phyloP scores from a whole-genome alignment of 2,329 filamentous ascomycete genomes.

The Epichloe sylvatica region DNA sequence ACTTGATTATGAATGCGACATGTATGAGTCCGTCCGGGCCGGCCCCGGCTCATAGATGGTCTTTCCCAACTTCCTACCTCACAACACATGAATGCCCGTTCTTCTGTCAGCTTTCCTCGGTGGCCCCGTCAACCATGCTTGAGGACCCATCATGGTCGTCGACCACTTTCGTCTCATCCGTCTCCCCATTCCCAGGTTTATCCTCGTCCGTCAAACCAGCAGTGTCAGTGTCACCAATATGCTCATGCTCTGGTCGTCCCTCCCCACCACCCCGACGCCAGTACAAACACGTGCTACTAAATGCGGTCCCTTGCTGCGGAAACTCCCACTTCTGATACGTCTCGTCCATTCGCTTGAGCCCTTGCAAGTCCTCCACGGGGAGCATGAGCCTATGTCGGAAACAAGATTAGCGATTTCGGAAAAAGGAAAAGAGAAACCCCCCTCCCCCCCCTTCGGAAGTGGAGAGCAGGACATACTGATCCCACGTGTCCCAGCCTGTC shows the following conservation, averaged over 20 bases:
- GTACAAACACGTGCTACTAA: slow-evolving; percentile 12
- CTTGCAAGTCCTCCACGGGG: neutral
- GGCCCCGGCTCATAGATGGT: too few relatives aligned
- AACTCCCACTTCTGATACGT: slow-evolving; percentile 8
- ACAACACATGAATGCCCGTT: too few relatives aligned
- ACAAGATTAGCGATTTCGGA: neutral
- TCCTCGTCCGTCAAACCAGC: neutral
- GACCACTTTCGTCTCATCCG: neutral
- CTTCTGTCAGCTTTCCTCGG: neutral
- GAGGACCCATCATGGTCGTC: neutral
- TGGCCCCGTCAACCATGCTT: neutral
- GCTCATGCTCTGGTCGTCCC: neutral
- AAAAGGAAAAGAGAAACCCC: fast-evolving
- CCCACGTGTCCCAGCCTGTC: slow-evolving; percentile 37
- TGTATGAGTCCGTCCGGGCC: too few relatives aligned
- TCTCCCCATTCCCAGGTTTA: neutral
- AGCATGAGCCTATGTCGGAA: neutral
- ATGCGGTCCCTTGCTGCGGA: slow-evolving; percentile 9
- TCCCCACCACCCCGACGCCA: slow-evolving; percentile 4
- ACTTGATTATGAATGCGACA: too few relatives aligned
- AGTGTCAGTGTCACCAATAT: neutral
- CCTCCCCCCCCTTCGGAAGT: too few relatives aligned
- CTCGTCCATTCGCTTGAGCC: slow-evolving; percentile 8
- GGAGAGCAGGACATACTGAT: slow-evolving; percentile 25
- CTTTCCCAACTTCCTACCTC: too few relatives aligned